Evolutionary conservation across 2,329 filamentous ascomycete species (phyloP), one percentile per base, ranked within the genome.

Genomic region (Aureobasidium namibiae): DNA sequence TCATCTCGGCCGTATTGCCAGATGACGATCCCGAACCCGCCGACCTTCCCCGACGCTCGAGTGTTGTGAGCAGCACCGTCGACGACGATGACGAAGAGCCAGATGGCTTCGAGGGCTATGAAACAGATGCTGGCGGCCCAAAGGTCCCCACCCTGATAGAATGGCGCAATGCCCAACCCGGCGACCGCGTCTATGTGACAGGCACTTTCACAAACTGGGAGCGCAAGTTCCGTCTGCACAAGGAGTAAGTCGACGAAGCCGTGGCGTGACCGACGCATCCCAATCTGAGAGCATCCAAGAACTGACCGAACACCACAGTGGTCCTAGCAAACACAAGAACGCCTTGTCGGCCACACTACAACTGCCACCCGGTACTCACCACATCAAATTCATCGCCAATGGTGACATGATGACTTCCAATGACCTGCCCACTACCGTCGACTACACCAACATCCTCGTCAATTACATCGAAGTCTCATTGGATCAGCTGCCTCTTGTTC

Each of bases 171-270:
- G 59, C 33, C 60, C 39, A 56, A 45, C 84, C 85, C 56, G 92
- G 89, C 61, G 89, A 95, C 60, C 95, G 92, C 74, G 85, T 97
- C 64, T 99, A 96, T 72, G 91, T 99, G 46, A 99, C 94, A 0
- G 92, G 92, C 64, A 97, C 94, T 21, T 96, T 97, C 70, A 95
- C 95, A 67, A 89, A 92, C 72, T 99, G 94, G 94, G 91, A 95
- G 74, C 87, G 88, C 72, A 97, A 97, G 75, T 95, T 92, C 71
- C 84, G 88, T 66, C 78, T 99, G 69, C 85, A 91, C 73, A 86
- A 83, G 73, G 87, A 90, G 91, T 95, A 82, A 83, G 88, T 84
- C 14, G n/a, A 24, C 2, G 16, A 23, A 36, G 33, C 44, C 24
- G 56, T 38, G 45, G 56, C 56, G 36, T 49, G 36, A 59, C 36